Evolutionary conservation across 1,284 basidiomycete genomes (phyloP).

Genomic region (Ganoderma lucidum): DNA sequence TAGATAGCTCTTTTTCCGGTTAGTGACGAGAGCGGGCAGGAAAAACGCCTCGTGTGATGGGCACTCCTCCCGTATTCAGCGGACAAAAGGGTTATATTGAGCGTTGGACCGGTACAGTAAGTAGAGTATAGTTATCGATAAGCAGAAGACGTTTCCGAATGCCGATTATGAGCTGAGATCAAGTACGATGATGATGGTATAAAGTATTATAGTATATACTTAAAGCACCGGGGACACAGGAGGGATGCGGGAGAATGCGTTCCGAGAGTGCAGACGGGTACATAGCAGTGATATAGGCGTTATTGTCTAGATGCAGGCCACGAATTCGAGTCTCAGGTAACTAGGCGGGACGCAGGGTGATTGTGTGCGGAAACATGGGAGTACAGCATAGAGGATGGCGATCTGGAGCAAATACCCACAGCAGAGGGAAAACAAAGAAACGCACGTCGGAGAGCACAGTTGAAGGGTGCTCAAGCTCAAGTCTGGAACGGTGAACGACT

Average conservation of each 20-base stretch:
- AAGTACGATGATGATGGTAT: background rate
- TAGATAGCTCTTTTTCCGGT: too few species aligned
- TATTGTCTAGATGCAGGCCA: background rate
- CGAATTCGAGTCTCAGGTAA: background rate
- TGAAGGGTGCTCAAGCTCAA: background rate
- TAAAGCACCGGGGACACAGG: background rate
- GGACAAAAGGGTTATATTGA: too few species aligned
- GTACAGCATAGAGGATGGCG: background rate
- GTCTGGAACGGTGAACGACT: background rate
- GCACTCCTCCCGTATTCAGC: too few species aligned
- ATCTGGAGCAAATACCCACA: background rate
- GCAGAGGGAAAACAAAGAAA: background rate
- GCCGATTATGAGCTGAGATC: slow-evolving; percentile 1
- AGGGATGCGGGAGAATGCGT: background rate
- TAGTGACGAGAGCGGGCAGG: too few species aligned
- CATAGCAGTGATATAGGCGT: background rate
- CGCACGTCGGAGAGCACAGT: background rate
- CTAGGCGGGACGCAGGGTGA: background rate
- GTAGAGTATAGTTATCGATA: background rate
- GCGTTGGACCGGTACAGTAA: too few species aligned
- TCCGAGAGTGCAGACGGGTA: slow-evolving; percentile 1
- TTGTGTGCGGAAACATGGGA: background rate
- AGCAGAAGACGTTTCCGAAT: background rate
- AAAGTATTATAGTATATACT: background rate
- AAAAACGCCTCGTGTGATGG: too few species aligned